Base-by-base conservation (phyloP, 2,329 filamentous ascomycete genomes). In the Chrysoporthe deuterocubensis region DNA sequence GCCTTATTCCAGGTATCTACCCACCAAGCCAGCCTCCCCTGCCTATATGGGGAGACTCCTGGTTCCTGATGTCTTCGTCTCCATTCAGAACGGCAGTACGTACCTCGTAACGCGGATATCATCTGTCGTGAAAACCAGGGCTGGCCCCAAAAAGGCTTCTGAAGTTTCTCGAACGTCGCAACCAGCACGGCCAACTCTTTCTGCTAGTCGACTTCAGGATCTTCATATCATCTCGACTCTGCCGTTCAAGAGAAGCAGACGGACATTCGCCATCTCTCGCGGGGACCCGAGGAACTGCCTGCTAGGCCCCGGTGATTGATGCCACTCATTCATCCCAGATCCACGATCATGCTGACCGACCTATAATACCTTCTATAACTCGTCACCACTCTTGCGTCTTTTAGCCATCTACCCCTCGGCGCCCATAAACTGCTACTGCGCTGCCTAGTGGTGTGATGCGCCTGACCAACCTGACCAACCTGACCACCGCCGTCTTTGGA, bases 291-390 rank as follows among this genome's bases (percentile, higher is more conserved):
- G 13, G 16, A 43, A 8, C n/a, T 21, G 18, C 26, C 34, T 34
- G 37, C 32, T 4, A 48, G 61, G 32, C 64, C 26, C 61, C 42
- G 44, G 52, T 37, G 43, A 54, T 56, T 58, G 64, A 69, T 69
- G 67, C 57, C 65, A 67, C 64, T 59, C 61, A 32, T 61, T 62
- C 59, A 69, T 64, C 54, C 63, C 57, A 60, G 60, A 65, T 56
- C 61, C 48, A 67, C 58, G 43, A 62, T 64, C 61, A 64, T 69
- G 64, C 67, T 67, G 46, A 56, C 61, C 65, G 34, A 42, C 46
- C 67, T 69, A 67, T 69, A 67, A 69, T 58, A 37, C 66, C 48
- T 34, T 62, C 50, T 54, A 57, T 58, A 67, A 64, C 57, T 16
- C 56, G 42, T 46, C 54, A 65, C 44, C 54, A 64, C 43, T 59